phyloP scores from a whole-genome alignment of 495 filamentous ascomycete genomes.

The Cryomyces antarcticus region DNA sequence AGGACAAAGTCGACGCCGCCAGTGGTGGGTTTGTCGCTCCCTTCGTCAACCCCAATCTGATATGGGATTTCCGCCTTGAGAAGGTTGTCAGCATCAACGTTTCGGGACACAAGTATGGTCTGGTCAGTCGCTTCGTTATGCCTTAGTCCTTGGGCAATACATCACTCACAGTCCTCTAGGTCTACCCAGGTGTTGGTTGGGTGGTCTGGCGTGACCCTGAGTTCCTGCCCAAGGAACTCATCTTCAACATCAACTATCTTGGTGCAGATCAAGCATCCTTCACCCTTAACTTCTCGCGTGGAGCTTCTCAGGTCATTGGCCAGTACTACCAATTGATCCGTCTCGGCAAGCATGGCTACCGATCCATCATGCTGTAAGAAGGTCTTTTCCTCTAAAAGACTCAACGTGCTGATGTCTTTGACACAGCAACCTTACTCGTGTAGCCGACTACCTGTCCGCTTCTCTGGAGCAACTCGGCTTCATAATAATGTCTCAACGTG shows the following conservation, averaged over 20 bases:
- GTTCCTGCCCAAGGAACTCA: conserved; percentile 69
- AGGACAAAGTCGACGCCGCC: conserved; percentile 50
- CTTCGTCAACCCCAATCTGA: conserved; percentile 59
- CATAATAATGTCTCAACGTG: conserved; percentile 60
- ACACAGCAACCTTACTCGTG: conserved; percentile 48
- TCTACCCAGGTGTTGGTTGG: conserved; percentile 89
- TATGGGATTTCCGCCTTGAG: conserved; percentile 76
- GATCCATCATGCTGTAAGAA: conserved; percentile 47
- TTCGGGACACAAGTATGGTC: conserved; percentile 73
- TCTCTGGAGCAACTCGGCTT: conserved; percentile 54
- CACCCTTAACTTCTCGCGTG: conserved; percentile 93
- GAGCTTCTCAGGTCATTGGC: conserved; percentile 77
- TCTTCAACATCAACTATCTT: conserved; percentile 97
- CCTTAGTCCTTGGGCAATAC: neutral
- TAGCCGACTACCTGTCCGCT: conserved; percentile 56
- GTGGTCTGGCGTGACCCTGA: conserved; percentile 71
- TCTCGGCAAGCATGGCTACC: conserved; percentile 73
- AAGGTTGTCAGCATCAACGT: conserved; percentile 84
- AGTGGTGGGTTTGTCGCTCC: conserved; percentile 79
- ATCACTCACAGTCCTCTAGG: conserved; percentile 12
- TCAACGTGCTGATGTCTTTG: neutral
- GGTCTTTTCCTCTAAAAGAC: neutral
- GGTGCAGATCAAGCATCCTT: conserved; percentile 89
- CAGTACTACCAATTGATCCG: conserved; percentile 94
- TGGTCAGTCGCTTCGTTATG: conserved; percentile 13